Evolutionary conservation across 1,284 basidiomycete species (phyloP), one percentile per base, ranked within the genome.

Genomic region (Boletellus deceptivus): DNA sequence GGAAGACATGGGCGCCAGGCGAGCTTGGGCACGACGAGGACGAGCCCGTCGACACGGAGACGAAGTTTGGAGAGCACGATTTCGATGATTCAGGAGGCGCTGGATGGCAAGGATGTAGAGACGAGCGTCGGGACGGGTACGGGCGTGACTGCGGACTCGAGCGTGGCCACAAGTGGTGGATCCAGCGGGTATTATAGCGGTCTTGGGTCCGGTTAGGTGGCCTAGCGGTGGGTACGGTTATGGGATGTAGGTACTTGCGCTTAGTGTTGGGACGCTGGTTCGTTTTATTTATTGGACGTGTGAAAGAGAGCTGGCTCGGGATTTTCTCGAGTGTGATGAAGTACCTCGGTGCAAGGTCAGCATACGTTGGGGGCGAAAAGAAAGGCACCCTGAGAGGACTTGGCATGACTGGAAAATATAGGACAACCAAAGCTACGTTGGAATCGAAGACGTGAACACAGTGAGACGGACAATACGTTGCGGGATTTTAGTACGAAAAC

Each of bases 61-160:
- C 79, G 95, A 61, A 94, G 91, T 65, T 75, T 99, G 67, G 96
- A 98, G 77, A 95, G 91, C 67, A 99, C 96, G 48, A 93, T 97
- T 77, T 89, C 88, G 61, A 82, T 98, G 70, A 97, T 99, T 65
- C 88, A 93, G 70, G 90, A 91, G 59, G 91, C 88, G 11, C 82
- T 86, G 68, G 92, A 93, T 55, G 89, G 86, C 36, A 79, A 73
- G 65, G 81, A 73, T 34, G 41, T 68, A 45, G 65, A 67, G 36
- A 34, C 37, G 25, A 18, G 34, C 16, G n/a, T n/a, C 4, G 34
- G 16, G 34, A 35, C 16, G 6, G 34, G 34, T 8, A n/a, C 34
- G 16, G 16, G 6, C 13, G 16, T 7, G 16, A 16, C 16, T 35
- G 16, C 25, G 6, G 25, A 9, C 8, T 25, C 25, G 8, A 2